Conservation (phyloP, 2,329 filamentous ascomycete genomes). For the Pseudonectria buxi region DNA sequence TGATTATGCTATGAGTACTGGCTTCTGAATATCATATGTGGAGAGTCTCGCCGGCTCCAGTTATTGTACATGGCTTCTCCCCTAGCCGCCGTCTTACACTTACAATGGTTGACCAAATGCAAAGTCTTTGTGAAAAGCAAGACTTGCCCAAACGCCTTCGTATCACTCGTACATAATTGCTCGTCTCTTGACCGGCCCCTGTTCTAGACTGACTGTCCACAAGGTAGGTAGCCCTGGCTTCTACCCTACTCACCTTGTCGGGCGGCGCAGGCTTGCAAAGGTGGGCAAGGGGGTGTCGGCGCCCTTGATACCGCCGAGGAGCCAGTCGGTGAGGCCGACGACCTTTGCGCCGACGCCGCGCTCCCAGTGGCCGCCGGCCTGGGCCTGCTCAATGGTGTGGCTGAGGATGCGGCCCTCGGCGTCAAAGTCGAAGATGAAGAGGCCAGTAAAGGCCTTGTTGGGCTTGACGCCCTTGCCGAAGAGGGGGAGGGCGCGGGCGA, state of each 20-base stretch:
- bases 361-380: constrained; percentile 78
- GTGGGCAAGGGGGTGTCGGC: constrained; percentile 29
- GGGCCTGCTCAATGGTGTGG: constrained; percentile 91
- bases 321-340: constrained; percentile 89
- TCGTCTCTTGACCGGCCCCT: neutral
- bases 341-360: constrained; percentile 73
- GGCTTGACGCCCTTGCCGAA: constrained; percentile 36
- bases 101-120: neutral
- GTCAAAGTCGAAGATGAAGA: constrained; percentile 97
- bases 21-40: constrained; percentile 11
- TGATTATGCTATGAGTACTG: constrained; percentile 10
- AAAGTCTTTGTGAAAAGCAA: neutral
- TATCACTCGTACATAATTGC: neutral
- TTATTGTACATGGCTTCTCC: constrained; percentile 18
- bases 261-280: constrained; percentile 27
- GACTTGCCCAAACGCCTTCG: neutral
- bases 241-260: constrained; percentile 15
- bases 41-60: constrained; percentile 16
- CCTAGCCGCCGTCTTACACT: constrained; percentile 1
- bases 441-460: constrained; percentile 74
- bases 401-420: constrained; percentile 72
- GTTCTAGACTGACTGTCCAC: neutral
- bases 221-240: too few species aligned
- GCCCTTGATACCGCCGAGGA: constrained; percentile 65
- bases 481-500: constrained; percentile 37